Evolutionary conservation across 768 basidiomycete genomes (phyloP).

Genomic region (Leucocoprinus birnbaumii): DNA sequence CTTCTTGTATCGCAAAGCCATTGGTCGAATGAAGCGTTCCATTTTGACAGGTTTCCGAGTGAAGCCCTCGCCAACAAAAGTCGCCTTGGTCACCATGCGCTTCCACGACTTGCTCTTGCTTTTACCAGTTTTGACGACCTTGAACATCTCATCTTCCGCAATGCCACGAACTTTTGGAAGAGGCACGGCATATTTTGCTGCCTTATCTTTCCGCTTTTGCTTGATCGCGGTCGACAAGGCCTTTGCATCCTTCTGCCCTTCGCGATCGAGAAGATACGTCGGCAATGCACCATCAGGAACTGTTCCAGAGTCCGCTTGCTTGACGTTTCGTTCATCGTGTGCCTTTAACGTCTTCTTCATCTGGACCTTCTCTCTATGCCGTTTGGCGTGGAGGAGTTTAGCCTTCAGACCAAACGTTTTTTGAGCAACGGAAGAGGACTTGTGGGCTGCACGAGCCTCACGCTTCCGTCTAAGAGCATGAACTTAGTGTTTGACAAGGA

Average conservation of each 20-base stretch:
- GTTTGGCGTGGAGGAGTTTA: slow-evolving; percentile 95
- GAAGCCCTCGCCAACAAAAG: slow-evolving; percentile 97
- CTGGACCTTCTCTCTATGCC: slow-evolving; percentile 96
- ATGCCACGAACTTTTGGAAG: slow-evolving; percentile 96
- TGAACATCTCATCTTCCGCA: slow-evolving; percentile 99
- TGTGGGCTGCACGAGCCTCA: slow-evolving; percentile 75
- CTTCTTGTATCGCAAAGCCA: slow-evolving; percentile 97
- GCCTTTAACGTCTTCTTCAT: slow-evolving; percentile 99
- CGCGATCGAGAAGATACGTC: slow-evolving; percentile 93
- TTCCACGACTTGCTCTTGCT: slow-evolving; percentile 97
- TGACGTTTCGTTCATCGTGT: slow-evolving; percentile 98
- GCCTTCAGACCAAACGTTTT: slow-evolving; percentile 96
- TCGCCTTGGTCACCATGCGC: slow-evolving; percentile 98
- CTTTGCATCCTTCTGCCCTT: slow-evolving; percentile 98
- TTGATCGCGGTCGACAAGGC: slow-evolving; percentile 95
- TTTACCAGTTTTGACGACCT: slow-evolving; percentile 97
- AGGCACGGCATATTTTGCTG: slow-evolving; percentile 96
- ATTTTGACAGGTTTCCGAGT: slow-evolving; percentile 99
- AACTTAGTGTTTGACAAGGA: background rate
- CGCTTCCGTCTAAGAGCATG: slow-evolving; percentile 65
- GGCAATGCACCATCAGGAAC: slow-evolving; percentile 91
- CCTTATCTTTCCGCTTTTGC: slow-evolving; percentile 98
- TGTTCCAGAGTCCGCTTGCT: slow-evolving; percentile 82
- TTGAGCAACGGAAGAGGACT: slow-evolving; percentile 81
- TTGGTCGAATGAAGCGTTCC: slow-evolving; percentile 96